Base-by-base conservation (phyloP, 2,329 filamentous ascomycete species). In the Nemania sp. region DNA sequence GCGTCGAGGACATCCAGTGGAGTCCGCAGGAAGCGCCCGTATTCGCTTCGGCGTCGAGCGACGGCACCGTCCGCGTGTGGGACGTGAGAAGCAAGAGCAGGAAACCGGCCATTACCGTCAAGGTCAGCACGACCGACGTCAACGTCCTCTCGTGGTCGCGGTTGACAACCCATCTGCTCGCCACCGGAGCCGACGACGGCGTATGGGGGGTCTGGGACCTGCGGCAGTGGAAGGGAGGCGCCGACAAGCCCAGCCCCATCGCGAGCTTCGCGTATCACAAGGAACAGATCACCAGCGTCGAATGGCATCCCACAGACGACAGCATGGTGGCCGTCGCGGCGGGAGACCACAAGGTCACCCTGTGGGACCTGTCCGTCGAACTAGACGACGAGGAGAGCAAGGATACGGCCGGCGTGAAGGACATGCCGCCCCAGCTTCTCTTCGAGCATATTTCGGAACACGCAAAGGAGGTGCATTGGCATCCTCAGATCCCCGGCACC, bases 281-380 rank as follows among this genome's bases (percentile, higher is more conserved):
- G 77, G 92, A 97, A 77, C 95, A 97, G 69, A 92, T 99, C 70
- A 99, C 95, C 6, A 92, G 90, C 68, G 85, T 99, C 40, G 93
- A 98, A 79, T 99, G 95, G 94, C 94, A 98, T 76, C 94, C 95
- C 2, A 94, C 91, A 1, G 95, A 99, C 72, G 94, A 99, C 81
- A 96, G 90, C 74, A 96, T 98, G 71, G 87, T 99, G 15, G 90
- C 92, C 2, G 92, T 98, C 43, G 94, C 91, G 20, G 91, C 92
- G 0, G 95, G 89, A 46, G 95, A 99, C 76, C 94, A 93, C 78
- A 98, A 94, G 0, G 86, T 98, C 34, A 97, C 95, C 1, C 79
- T 98, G 34, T 98, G 95, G 95, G 95, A 99, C 84, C 77, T 99
- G 73, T 92, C 93, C 0, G 95, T 98, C 59, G 95, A 99, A 81